Base-by-base conservation (phyloP, 2,329 filamentous ascomycete species). In the Nothopassalora personata region DNA sequence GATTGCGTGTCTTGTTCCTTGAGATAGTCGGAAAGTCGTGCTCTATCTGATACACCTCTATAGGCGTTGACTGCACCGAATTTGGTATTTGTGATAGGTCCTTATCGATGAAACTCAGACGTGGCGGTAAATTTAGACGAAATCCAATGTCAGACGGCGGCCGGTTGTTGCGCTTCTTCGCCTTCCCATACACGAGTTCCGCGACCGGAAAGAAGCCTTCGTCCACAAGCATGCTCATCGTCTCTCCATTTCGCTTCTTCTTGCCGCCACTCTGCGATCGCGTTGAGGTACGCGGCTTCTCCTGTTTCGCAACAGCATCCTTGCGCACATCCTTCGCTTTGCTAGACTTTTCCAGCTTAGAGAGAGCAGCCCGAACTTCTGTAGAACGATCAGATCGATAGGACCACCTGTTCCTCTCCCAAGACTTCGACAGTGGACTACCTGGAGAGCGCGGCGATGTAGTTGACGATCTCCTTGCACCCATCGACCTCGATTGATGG, bases 161-260 rank as follows among this genome's bases (percentile, higher is more conserved):
- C 27, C 57, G 53, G 11, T 47, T 56, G 18, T 56, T 50, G 18
- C 53, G 43, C 18, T 56, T 58, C 39, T 48, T 46, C 2, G 28
- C 15, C 11, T 56, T 58, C 13, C 58, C 58, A 43, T 60, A 56
- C 11, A 59, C 51, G 28, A 63, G 51, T 18, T 64, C 59, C 15
- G 62, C 47, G 1, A 59, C 53, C 2, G 64, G 63, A 49, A 70
- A 70, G 59, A 71, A 70, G 15, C 68, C 68, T n/a, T 63, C 60
- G 15, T 69, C 66, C 5, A 70, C 56, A 4, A 70, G 61, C 69
- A 70, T 70, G 49, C 68, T 70, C 66, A 70, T 68, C 4, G 68
- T 70, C 59, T 69, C 65, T 43, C 68, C 68, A 36, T 67, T 66
- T 13, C 50, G 60, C 27, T 54, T 59, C n/a, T 60, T 58, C 47